Evolutionary conservation across 352 stramenopile species (phyloP), one percentile per base, ranked within the genome.

Genomic region (Pythium utonaiense): DNA sequence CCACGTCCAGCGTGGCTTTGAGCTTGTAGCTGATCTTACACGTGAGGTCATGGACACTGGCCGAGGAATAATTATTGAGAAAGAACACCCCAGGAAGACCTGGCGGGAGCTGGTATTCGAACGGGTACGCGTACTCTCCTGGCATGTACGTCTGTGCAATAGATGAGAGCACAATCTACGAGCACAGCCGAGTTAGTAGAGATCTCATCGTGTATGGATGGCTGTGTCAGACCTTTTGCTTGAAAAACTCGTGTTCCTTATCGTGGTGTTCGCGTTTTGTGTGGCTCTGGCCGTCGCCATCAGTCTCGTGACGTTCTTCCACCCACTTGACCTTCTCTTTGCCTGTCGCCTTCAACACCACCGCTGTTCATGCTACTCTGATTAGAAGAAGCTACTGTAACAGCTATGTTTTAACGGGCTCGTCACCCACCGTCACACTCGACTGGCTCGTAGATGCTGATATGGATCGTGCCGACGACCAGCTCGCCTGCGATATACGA

Each of bases 281-380:
- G 6, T 58, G 48, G 8, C 58, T 67, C 17, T 67, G 55, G 4
- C 75, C 73, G 28, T 86, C 62, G 8, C 56, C 56, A 34, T 83
- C 69, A 9, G 59, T 70, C 57, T 74, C 64, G 1, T 57, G 60
- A 14, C 49, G 54, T 30, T 77, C 42, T 52, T 83, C 64, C 9
- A 67, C 73, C 65, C 76, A 86, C 53, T 76, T 71, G 22, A 88
- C 67, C 47, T 86, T 85, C 59, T 91, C 81, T 58, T 88, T 89
- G 13, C 81, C 81, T 6, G 63, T 69, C 5, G 77, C 77, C 60
- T 86, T 86, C 30, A 91, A 67, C 33, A 88, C 71, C 31, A 91
- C 57, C 24, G 78, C 81, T n/a, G n/a, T n/a, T n/a, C n/a, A n/a
- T n/a, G n/a, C n/a, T n/a, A n/a, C n/a, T n/a, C n/a, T n/a, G n/a